A percentile compares a stretch with the other conserved stretches of the same genome.
phyloP scores from a whole-genome alignment of 371 early-diverging fungal genomes.

The Saksenaea vasiformis region DNA sequence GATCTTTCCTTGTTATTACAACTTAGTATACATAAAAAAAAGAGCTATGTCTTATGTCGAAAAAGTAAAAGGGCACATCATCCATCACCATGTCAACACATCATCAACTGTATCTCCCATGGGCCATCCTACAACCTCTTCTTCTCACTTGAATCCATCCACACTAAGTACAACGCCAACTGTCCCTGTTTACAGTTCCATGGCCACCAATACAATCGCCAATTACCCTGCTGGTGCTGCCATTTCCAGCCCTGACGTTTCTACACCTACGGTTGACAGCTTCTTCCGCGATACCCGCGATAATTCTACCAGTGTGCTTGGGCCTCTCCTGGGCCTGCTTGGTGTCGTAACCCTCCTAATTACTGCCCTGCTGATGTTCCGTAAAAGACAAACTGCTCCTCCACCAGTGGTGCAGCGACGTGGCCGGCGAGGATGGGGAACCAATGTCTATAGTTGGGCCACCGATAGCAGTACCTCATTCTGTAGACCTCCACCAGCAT shows the following conservation, averaged over 20 bases:
- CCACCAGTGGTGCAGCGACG: neutral
- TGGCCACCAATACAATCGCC: neutral
- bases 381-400: neutral
- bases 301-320: neutral
- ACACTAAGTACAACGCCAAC: neutral
- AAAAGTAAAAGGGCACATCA: slow-evolving; percentile 2
- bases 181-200: neutral
- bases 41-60: neutral
- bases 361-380: neutral
- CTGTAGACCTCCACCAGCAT: neutral
- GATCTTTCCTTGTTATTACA: neutral
- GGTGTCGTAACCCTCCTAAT: neutral
- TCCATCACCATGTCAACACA: neutral
- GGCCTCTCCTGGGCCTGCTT: neutral
- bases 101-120: neutral
- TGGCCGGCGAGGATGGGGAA: slow-evolving; percentile 2
- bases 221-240: neutral
- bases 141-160: neutral
- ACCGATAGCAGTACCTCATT: neutral
- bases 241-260: neutral
- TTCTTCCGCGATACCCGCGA: neutral
- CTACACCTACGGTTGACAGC: neutral
- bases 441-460: neutral
- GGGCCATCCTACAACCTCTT: neutral
- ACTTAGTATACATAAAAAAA: neutral